phyloP scores from a whole-genome alignment of 1,284 basidiomycete species.

The Cryptococcus wingfieldii region DNA sequence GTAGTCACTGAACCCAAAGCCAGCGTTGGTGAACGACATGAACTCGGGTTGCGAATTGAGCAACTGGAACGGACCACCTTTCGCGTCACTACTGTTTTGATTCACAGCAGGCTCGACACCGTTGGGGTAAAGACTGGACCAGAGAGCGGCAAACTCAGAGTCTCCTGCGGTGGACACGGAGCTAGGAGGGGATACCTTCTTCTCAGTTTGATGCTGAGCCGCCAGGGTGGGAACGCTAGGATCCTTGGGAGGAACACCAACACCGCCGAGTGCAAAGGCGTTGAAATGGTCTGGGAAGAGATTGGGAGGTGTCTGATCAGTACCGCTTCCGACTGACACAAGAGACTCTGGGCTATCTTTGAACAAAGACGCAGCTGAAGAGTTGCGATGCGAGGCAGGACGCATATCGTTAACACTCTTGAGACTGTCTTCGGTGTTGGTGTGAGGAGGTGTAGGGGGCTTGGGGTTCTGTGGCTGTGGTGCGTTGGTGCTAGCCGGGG shows the following conservation, averaged over 20 bases:
- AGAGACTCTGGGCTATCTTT: conserved; percentile 34
- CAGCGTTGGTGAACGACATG: conserved; percentile 31
- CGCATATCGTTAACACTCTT: conserved; percentile 33
- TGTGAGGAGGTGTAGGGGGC: conserved; percentile 40
- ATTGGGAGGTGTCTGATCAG: conserved; percentile 9
- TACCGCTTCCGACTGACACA: conserved; percentile 21
- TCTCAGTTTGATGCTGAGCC: not conserved
- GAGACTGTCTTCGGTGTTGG: conserved; percentile 27
- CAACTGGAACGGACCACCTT: conserved; percentile 23
- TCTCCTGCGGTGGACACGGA: conserved; percentile 7
- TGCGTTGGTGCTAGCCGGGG: conserved; percentile 4
- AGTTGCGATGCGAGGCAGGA: conserved; percentile 16
- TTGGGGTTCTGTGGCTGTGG: conserved; percentile 20
- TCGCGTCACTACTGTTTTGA: not conserved
- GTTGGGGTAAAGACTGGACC: conserved; percentile 42
- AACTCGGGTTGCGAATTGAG: conserved; percentile 28
- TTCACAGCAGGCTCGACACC: conserved; percentile 14
- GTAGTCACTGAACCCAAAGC: not conserved
- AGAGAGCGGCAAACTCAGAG: conserved; percentile 40
- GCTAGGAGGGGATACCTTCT: not conserved
- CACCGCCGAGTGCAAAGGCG: conserved; percentile 10
- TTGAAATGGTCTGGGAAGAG: conserved; percentile 22
- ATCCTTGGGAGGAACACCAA: not conserved
- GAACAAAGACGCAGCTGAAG: conserved; percentile 5
- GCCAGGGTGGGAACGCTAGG: not conserved